phyloP scores from a whole-genome alignment of 345 rosid genomes.

The Atalantia buxifolia region DNA sequence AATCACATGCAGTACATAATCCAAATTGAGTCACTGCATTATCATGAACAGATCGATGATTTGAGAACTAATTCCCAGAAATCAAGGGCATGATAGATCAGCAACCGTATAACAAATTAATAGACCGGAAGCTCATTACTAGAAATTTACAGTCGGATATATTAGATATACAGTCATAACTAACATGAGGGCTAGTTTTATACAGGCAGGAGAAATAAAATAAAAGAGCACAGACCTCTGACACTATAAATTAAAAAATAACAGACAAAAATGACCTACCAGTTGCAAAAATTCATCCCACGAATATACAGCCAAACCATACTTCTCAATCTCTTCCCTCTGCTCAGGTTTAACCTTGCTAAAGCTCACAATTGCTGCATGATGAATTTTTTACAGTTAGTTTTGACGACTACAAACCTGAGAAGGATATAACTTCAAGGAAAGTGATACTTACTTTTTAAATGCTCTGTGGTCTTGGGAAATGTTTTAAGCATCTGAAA shows the following conservation, averaged over 20 bases:
- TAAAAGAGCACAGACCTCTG: background rate
- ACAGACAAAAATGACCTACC: constrained; percentile 32
- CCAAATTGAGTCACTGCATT: background rate
- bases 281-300: constrained; percentile 85
- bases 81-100: constrained; percentile 6
- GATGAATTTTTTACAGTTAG: constrained; percentile 14
- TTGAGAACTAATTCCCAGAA: background rate
- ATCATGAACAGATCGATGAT: background rate
- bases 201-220: background rate
- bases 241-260: constrained; percentile 1
- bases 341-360: constrained; percentile 69
- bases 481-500: constrained; percentile 82
- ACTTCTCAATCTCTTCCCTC: constrained; percentile 56
- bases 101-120: background rate
- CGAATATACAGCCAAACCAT: constrained; percentile 57
- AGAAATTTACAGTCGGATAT: background rate
- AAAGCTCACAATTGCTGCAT: constrained; percentile 92
- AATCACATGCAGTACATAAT: background rate
- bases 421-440: constrained; percentile 7
- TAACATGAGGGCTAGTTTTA: background rate
- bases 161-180: background rate
- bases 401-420: background rate
- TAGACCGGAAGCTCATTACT: background rate
- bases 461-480: constrained; percentile 51
- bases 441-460: constrained; percentile 62